Evolutionary conservation across 148 eudicot genomes (phyloP).

Genomic region (Simmondsia chinensis): DNA sequence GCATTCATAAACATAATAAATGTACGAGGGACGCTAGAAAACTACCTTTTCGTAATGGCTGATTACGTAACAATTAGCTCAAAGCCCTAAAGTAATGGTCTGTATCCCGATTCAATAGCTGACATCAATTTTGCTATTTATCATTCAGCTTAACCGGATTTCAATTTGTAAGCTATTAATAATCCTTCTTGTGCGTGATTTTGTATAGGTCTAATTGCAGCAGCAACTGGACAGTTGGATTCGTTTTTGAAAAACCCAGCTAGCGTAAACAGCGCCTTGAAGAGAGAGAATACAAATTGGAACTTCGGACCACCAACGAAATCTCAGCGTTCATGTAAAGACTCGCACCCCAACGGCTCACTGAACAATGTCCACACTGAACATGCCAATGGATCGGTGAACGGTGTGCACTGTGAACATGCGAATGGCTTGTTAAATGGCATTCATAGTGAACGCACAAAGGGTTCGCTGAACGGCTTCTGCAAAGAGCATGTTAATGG

Average conservation of each 20-base stretch:
- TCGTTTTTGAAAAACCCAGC: constrained; percentile 21
- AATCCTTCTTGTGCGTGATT: not conserved
- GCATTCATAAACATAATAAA: too few relatives aligned
- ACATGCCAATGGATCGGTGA: constrained; percentile 23
- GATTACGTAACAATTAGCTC: too few relatives aligned
- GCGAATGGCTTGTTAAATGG: constrained; percentile 34
- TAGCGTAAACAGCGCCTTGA: constrained; percentile 1
- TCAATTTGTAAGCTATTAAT: not conserved
- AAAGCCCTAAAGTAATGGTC: too few relatives aligned
- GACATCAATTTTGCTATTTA: too few relatives aligned
- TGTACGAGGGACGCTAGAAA: too few relatives aligned
- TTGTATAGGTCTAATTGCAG: constrained; percentile 72
- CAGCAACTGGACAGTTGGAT: constrained; percentile 74
- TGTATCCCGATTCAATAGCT: too few relatives aligned
- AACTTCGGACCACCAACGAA: constrained; percentile 27
- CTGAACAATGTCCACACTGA: constrained; percentile 22
- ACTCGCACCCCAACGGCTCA: constrained; percentile 19
- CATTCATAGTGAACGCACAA: constrained; percentile 9
- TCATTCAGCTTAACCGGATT: not conserved
- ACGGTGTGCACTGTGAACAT: constrained; percentile 19
- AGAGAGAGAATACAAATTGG: constrained; percentile 18
- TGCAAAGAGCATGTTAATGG: constrained; percentile 20
- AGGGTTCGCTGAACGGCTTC: constrained; percentile 2
- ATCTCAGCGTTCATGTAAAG: constrained; percentile 18
- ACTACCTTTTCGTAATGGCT: too few relatives aligned